These are phyloP conservation scores for Paradendryphiella salina DNA, from an alignment of 2,329 filamentous ascomycete genomes.

Conservation along the genomic window DNA sequence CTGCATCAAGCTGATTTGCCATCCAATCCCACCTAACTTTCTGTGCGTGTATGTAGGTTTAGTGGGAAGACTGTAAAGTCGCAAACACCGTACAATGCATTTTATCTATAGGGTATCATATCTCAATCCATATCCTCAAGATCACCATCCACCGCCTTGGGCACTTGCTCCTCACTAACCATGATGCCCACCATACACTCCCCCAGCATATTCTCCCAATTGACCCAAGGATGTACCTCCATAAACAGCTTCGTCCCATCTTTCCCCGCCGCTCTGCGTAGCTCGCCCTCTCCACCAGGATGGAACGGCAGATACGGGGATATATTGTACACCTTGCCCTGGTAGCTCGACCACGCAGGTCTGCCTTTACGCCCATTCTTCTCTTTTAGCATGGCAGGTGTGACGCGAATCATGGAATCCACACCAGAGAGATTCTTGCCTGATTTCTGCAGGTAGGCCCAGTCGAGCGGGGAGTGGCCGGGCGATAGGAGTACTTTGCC, in stretches of 20 bases:
- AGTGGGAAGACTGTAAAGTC: neutral
- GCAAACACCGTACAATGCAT: conserved; percentile 8
- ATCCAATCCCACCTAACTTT: no score
- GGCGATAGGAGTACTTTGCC: conserved; percentile 80
- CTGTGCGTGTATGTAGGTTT: no score
- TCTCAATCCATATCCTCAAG: conserved; percentile 65
- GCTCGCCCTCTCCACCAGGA: conserved; percentile 78
- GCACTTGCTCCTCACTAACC: conserved; percentile 58
- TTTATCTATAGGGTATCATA: conserved; percentile 23
- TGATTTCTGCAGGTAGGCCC: conserved; percentile 83
- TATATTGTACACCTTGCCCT: conserved; percentile 92
- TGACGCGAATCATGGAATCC: conserved; percentile 67
- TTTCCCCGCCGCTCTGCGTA: conserved; percentile 77
- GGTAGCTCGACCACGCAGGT: conserved; percentile 88
- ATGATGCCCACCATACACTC: conserved; percentile 65
- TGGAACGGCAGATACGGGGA: conserved; percentile 88
- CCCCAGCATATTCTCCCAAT: conserved; percentile 67
- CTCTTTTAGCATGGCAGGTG: conserved; percentile 74
- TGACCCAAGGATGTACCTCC: conserved; percentile 69
- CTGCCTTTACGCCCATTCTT: conserved; percentile 82
- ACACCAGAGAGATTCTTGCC: conserved; percentile 57
- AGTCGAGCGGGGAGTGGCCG: conserved; percentile 93
- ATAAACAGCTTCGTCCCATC: conserved; percentile 67
- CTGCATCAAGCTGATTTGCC: no score
- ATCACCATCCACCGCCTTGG: conserved; percentile 20